Percentiles rank a stretch among this genome's conserved stretches.
phyloP scores from a whole-genome alignment of 2,329 filamentous ascomycete species.

The Cryoendolithus antarcticus region DNA sequence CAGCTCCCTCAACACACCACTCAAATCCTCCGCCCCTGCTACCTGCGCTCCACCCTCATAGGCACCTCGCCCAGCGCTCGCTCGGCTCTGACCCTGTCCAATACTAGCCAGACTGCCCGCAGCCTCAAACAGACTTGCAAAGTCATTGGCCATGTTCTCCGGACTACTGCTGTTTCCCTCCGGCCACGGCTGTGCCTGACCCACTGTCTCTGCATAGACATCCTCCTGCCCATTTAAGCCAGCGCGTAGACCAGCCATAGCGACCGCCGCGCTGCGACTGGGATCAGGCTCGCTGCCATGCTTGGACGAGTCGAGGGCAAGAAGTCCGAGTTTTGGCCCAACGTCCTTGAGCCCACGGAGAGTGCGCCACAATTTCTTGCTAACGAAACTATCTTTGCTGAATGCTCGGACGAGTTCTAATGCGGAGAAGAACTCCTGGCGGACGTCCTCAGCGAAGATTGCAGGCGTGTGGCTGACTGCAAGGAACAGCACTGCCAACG shows the following conservation, averaged over 20 bases:
- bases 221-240: constrained; percentile 49
- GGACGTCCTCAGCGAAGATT: constrained; percentile 53
- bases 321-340: constrained; percentile 54
- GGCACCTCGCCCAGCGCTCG: too few relatives aligned
- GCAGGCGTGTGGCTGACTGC: constrained; percentile 64
- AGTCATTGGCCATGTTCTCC: constrained; percentile 49
- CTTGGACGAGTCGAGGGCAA: constrained; percentile 10
- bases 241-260: constrained; percentile 50
- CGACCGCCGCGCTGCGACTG: constrained; percentile 50
- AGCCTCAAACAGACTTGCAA: constrained; percentile 52
- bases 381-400: constrained; percentile 58
- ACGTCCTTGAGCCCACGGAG: constrained; percentile 48
- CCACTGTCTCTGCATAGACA: constrained; percentile 26
- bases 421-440: constrained; percentile 67
- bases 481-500: constrained; percentile 63
- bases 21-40: too few relatives aligned
- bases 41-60: too few relatives aligned
- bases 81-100: constrained; percentile 1
- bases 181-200: constrained; percentile 11
- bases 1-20: too few relatives aligned
- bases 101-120: constrained; percentile 38
- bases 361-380: constrained; percentile 60
- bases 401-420: constrained; percentile 63
- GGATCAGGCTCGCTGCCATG: constrained; percentile 34
- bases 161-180: constrained; percentile 38